Base-by-base conservation (phyloP, 108 stramenopile genomes). In the Cyclotella sp. region DNA sequence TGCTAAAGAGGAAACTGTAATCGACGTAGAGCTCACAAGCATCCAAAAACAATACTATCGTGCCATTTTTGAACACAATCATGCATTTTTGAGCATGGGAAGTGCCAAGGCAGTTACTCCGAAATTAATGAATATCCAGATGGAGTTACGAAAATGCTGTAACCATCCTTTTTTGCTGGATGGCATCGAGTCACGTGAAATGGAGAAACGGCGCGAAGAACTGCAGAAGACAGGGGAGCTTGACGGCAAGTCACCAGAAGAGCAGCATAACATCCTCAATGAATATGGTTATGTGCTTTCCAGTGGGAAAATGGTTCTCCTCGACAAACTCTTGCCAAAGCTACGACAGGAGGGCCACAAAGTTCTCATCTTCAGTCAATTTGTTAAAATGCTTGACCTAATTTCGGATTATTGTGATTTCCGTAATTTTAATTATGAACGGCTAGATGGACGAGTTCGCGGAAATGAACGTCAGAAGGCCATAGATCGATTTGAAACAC, bases 131-230 rank as follows among this genome's bases (percentile, higher is more conserved):
- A 99, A 99, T 81, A 97, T 99, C 54, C 97, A 98, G 68, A 99
- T 98, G 98, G 98, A 99, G 74, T 86, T 99, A 41, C 90, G 99
- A 52, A 99, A 99, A 85, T 96, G 95, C 77, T 99, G 98, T 90
- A 99, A 99, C 85, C 99, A 99, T 83, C 99, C 99, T 24, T 98
- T 90, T 84, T 81, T 99, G 24, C 84, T 99, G 28, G 91, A 91
- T 21, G 98, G 98, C 14, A 94, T 98, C 12, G 97, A 98, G 67
- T 90, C 96, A 21, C 82, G 94, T 69, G 98, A 98, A 79, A 83
- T 89, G 57, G 97, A 96, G 18, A 92, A 87, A 26, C 82, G 95
- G 21, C 91, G 80, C 47, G 86, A 88, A 53, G 90, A 92, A 65
- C 83, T 96, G 30, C 73, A 84, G 10, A 83, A 78, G 30, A 78